A percentile compares a stretch with the other conserved stretches of the same genome.
Conservation (phyloP, 2,329 filamentous ascomycete genomes). For the Xylariales sp. region DNA sequence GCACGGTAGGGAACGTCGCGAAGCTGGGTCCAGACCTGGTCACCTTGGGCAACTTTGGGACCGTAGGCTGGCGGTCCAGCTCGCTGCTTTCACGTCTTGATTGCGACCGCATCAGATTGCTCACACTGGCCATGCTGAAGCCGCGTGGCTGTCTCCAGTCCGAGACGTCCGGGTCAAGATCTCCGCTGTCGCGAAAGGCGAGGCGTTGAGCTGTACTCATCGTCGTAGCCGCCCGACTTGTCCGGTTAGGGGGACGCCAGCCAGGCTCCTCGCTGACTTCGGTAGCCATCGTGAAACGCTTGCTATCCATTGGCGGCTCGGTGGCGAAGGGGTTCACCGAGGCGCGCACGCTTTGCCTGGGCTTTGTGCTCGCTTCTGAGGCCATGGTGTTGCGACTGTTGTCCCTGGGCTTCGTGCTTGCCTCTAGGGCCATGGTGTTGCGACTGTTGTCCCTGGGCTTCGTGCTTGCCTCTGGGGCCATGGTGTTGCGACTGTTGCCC, state of each 20-base stretch:
- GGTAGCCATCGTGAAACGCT: constrained; percentile 9
- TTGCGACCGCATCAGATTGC: constrained; percentile 6
- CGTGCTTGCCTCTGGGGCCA: too few species aligned
- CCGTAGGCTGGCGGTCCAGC: constrained; percentile 3
- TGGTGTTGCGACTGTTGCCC: too few species aligned
- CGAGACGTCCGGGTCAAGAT: constrained; percentile 21
- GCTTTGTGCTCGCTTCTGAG: not conserved
- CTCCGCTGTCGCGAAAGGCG: constrained; percentile 25
- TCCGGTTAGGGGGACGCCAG: constrained; percentile 7
- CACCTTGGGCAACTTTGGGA: constrained; percentile 14
- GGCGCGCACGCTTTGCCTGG: too few species aligned
- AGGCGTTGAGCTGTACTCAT: constrained; percentile 19
- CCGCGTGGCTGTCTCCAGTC: not conserved
- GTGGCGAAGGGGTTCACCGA: too few species aligned
- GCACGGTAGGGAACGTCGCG: constrained; percentile 23
- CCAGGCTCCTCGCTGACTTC: constrained; percentile 6
- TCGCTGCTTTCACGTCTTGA: constrained; percentile 1
- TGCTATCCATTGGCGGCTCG: constrained; percentile 8
- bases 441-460: too few species aligned
- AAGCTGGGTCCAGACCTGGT: constrained; percentile 19
- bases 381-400: constrained; percentile 7
- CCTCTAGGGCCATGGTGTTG: too few species aligned
- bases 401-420: too few species aligned
- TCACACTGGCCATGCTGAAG: constrained; percentile 10
- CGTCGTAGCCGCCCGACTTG: constrained; percentile 8